Evolutionary conservation across 1,139 yeast genomes (phyloP), one percentile per base, ranked within the genome.

Genomic region (Hemisphaericaspora lyxosophila): DNA sequence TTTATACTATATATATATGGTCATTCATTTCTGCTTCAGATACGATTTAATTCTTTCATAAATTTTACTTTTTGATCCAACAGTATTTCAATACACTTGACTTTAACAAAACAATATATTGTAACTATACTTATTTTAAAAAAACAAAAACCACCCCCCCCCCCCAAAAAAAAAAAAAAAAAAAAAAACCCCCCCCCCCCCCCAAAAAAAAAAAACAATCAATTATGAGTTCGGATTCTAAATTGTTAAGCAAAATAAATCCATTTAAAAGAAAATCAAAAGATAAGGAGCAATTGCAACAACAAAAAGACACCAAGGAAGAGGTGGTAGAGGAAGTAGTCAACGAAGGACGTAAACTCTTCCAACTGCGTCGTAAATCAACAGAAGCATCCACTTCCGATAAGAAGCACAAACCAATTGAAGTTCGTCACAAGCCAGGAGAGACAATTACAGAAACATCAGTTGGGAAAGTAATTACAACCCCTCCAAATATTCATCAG

Each of bases 401-500:
- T 20, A 27, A 15, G 4, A 16, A 7, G 7, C 17, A 13, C 9
- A 23, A 29, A 13, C 12, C 11, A 14, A 24, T 24, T 17, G 24
- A 32, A 9, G 11, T 16, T 11, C 17, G 14, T 2, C 8, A 9
- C 3, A 19, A 32, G 14, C 22, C 20, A 24, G 30, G 16, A 27
- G 45, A 37, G 9, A 50, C 48, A 8, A 41, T 55, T 18, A 41
- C 50, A 29, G 35, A 46, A 26, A 45, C 58, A 20, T 55, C 70
- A 2, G 51, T 50, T 15, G 75, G 74, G 25, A 50, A 60, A 17
- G 53, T 67, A 11, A 49, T 62, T 5, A 45, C 66, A 3, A 47
- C 57, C 18, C 70, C 73, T 7, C 70, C 71, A 13, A 46, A 40
- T 17, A 12, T 32, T 7, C 14, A 32, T 9, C 29, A 17, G 4